These are phyloP conservation scores for Candida silvicultrix DNA, from an alignment of 805 yeast genomes.

Conservation along the genomic window DNA sequence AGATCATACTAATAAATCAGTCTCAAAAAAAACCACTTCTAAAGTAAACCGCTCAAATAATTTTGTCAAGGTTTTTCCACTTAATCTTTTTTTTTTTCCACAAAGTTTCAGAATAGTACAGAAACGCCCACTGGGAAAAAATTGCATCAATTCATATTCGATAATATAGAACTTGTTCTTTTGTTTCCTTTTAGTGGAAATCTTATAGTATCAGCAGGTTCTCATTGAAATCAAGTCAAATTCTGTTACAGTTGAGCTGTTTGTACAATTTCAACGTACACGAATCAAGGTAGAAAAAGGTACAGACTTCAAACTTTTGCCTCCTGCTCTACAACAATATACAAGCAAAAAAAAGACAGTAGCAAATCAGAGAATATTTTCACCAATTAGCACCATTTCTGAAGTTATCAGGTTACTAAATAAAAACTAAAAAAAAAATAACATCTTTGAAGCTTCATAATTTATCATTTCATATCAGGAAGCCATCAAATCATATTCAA, in stretches of 20 bases:
- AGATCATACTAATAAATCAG: not conserved
- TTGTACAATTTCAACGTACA: not conserved
- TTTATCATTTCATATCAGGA: no score
- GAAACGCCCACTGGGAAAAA: not conserved
- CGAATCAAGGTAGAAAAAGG: not conserved
- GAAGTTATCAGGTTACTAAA: not conserved
- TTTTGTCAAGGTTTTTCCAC: not conserved
- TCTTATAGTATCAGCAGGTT: not conserved
- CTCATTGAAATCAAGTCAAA: not conserved
- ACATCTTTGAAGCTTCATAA: not conserved
- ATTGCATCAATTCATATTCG: not conserved
- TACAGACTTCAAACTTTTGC: not conserved
- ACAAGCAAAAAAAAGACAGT: not conserved
- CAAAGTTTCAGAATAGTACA: not conserved
- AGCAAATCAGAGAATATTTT: not conserved
- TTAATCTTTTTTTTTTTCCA: not conserved
- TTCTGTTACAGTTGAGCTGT: not conserved
- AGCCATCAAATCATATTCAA: not conserved
- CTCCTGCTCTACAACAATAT: not conserved
- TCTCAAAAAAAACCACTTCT: not conserved
- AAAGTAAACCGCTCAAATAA: not conserved
- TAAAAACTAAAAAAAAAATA: not conserved
- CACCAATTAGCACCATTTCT: no score
- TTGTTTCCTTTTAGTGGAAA: not conserved
- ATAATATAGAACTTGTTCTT: not conserved